These are phyloP conservation scores for Ceriops tagal DNA, from an alignment of 345 rosid species.

Conservation along the genomic window DNA sequence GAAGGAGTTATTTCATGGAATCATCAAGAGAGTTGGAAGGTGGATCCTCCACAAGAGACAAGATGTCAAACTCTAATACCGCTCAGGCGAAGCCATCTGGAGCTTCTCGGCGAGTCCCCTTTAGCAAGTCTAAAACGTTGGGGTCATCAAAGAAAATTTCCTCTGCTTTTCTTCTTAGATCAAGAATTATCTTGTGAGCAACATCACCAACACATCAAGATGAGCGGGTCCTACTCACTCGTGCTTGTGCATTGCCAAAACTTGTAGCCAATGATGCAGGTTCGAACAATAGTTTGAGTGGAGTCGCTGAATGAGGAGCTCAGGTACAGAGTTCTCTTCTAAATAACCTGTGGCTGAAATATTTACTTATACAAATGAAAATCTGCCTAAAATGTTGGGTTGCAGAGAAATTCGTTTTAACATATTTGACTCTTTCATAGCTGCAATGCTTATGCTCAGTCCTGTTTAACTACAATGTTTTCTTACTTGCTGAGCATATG, in stretches of 20 bases:
- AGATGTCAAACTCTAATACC: slow-evolving; percentile 10
- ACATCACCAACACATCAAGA: slow-evolving; percentile 39
- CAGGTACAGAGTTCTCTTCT: slow-evolving; percentile 35
- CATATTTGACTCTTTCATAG: too few species aligned
- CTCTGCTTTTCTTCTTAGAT: slow-evolving; percentile 34
- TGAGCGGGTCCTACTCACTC: slow-evolving; percentile 42
- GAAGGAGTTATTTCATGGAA: slow-evolving; percentile 24
- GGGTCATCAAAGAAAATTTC: slow-evolving; percentile 26
- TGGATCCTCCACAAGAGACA: slow-evolving; percentile 20
- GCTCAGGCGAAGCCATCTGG: slow-evolving; percentile 16
- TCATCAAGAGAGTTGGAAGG: slow-evolving; percentile 17
- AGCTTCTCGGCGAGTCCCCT: slow-evolving; percentile 12
- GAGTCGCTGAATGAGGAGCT: slow-evolving; percentile 50
- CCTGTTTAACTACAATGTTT: too few species aligned
- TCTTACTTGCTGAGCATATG: too few species aligned
- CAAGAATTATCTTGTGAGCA: slow-evolving; percentile 43
- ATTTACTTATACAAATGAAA: too few species aligned
- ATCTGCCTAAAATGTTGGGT: too few species aligned
- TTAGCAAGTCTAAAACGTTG: slow-evolving; percentile 32
- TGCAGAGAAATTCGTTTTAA: too few species aligned
- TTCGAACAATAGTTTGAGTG: slow-evolving; percentile 34
- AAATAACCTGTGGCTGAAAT: not conserved
- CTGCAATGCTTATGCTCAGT: too few species aligned
- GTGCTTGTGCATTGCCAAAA: slow-evolving; percentile 41
- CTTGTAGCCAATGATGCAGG: slow-evolving; percentile 39